These are phyloP conservation scores for Picochlorum sp. DNA, from an alignment of 139 green algal genomes.

Conservation along the genomic window DNA sequence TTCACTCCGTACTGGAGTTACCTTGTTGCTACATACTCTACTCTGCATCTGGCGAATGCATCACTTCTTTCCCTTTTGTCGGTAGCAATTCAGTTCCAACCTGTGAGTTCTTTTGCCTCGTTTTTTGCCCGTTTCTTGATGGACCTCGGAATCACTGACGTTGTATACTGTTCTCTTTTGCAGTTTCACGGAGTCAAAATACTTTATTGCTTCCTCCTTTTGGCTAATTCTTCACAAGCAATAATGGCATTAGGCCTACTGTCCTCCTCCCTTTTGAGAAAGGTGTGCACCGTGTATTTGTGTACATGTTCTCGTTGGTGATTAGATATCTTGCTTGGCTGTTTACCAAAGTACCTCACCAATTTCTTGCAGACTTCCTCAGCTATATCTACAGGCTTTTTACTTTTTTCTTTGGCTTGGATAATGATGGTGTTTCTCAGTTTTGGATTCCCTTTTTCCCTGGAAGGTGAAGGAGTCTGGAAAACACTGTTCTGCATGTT, in stretches of 20 bases:
- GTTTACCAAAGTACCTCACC: conserved; percentile 36
- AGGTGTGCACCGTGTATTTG: conserved; percentile 48
- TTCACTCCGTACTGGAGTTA: too few relatives aligned
- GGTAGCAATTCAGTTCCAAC: too few relatives aligned
- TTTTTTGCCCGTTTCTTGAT: too few relatives aligned
- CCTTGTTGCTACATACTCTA: too few relatives aligned
- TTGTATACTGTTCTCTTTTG: too few relatives aligned
- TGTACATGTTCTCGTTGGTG: conserved; percentile 51
- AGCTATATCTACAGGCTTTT: conserved; percentile 47
- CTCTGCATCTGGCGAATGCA: too few relatives aligned
- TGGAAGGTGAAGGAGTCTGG: not conserved
- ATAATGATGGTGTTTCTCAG: conserved; percentile 30
- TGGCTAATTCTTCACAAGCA: too few relatives aligned
- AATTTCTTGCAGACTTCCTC: conserved; percentile 40
- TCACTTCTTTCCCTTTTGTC: too few relatives aligned
- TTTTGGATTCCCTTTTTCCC: conserved; percentile 50
- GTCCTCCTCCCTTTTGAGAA: conserved; percentile 38
- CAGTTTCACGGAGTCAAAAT: too few relatives aligned
- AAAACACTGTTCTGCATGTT: conserved; percentile 49
- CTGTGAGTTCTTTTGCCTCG: too few relatives aligned
- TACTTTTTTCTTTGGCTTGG: conserved; percentile 64
- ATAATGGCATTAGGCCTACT: conserved; percentile 6
- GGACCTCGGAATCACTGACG: too few relatives aligned
- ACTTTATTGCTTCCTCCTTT: too few relatives aligned
- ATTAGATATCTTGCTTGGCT: conserved; percentile 3